Conservation (phyloP, 176 grass and related monocot species). For the Carex parvula region DNA sequence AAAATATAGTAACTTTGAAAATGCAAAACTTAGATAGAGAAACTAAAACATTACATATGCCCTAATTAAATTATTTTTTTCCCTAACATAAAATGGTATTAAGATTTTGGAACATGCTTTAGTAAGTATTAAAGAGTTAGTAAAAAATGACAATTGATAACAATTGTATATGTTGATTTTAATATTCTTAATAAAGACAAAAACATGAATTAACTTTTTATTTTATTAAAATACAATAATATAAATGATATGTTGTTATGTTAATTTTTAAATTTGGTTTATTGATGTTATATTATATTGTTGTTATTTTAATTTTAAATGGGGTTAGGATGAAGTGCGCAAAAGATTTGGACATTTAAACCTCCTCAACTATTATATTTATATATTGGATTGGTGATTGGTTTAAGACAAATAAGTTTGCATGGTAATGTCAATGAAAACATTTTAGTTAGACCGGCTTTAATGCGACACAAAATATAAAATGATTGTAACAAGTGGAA, state of each 20-base stretch:
- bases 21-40: not conserved
- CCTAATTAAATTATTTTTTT: not conserved
- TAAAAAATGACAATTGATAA: too few species aligned
- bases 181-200: not conserved
- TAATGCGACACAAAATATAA: not conserved
- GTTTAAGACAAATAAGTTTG: not conserved
- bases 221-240: not conserved
- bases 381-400: not conserved
- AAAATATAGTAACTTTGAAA: not conserved
- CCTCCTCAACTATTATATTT: not conserved
- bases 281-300: not conserved
- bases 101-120: too few species aligned
- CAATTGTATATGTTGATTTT: too few species aligned
- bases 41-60: not conserved
- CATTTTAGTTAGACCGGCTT: not conserved
- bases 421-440: conserved; percentile 9
- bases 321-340: not conserved
- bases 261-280: not conserved
- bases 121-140: too few species aligned
- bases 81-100: not conserved
- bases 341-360: not conserved
- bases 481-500: conserved; percentile 1
- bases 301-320: not conserved
- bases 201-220: not conserved
- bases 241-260: not conserved